phyloP scores from a whole-genome alignment of 1,139 yeast species.

The Candida gigantensis region DNA sequence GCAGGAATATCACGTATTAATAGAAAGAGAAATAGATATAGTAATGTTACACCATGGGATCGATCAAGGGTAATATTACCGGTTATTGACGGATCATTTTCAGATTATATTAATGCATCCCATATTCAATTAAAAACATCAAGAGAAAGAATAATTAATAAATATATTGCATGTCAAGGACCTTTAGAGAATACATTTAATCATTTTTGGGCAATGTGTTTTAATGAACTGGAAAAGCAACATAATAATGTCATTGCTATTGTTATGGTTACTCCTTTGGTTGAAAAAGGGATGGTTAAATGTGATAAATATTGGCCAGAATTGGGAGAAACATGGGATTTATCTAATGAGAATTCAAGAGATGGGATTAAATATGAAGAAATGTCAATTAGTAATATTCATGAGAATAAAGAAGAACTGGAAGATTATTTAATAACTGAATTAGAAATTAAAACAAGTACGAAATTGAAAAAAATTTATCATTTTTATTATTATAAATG shows the following conservation, averaged over 20 bases:
- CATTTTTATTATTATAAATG: slow-evolving; percentile 58
- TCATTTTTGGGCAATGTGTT: slow-evolving; percentile 89
- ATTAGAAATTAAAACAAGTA: slow-evolving; percentile 24
- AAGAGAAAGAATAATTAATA: slow-evolving; percentile 8
- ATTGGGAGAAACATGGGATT: slow-evolving; percentile 20
- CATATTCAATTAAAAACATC: slow-evolving; percentile 20
- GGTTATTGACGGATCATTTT: slow-evolving; percentile 11
- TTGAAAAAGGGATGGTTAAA: slow-evolving; percentile 60
- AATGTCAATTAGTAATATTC: slow-evolving; percentile 22
- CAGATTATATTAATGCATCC: slow-evolving; percentile 48
- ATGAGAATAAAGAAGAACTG: slow-evolving; percentile 19
- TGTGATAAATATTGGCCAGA: slow-evolving; percentile 79
- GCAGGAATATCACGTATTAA: slow-evolving; percentile 24
- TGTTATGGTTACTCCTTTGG: slow-evolving; percentile 85
- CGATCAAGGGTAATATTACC: slow-evolving; percentile 36
- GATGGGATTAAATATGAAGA: slow-evolving; percentile 30
- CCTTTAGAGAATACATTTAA: slow-evolving; percentile 62
- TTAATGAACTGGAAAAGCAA: slow-evolving; percentile 41
- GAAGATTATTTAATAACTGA: slow-evolving; percentile 33
- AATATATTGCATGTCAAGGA: slow-evolving; percentile 52
- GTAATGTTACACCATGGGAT: slow-evolving; percentile 48
- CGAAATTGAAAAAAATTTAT: slow-evolving; percentile 39
- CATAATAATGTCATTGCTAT: slow-evolving; percentile 51
- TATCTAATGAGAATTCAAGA: slow-evolving; percentile 17
- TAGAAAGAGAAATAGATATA: slow-evolving; percentile 35